Evolutionary conservation across 345 rosid genomes (phyloP).

Genomic region (Excoecaria cochinchinensis): DNA sequence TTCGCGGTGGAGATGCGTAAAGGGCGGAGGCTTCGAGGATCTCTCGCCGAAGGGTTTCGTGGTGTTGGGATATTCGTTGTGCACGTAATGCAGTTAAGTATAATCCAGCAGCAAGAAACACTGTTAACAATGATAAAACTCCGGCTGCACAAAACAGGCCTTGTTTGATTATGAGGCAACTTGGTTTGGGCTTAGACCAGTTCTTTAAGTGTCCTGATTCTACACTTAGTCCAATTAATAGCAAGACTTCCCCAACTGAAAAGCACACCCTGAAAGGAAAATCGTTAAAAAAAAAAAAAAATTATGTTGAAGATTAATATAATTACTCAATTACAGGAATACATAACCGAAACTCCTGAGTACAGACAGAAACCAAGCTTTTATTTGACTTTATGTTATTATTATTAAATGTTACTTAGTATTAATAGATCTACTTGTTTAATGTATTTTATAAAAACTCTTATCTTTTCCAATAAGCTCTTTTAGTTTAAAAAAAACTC

Average conservation of each 20-base stretch:
- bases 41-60: slow-evolving; percentile 47
- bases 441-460: too few relatives aligned
- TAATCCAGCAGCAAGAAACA: slow-evolving; percentile 63
- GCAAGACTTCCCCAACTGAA: slow-evolving; percentile 67
- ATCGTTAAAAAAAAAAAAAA: background rate
- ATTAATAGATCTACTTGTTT: too few relatives aligned
- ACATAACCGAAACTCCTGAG: too few relatives aligned
- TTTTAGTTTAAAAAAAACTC: too few relatives aligned
- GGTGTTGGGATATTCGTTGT: slow-evolving; percentile 48
- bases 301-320: too few relatives aligned
- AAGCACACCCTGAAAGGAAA: slow-evolving; percentile 57
- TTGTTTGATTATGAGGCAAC: slow-evolving; percentile 57
- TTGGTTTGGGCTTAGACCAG: slow-evolving; percentile 72
- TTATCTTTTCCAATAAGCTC: too few relatives aligned
- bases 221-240: slow-evolving; percentile 72
- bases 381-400: too few relatives aligned
- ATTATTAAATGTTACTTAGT: too few relatives aligned
- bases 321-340: too few relatives aligned
- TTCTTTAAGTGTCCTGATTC: slow-evolving; percentile 87
- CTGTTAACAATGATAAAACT: slow-evolving; percentile 57
- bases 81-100: slow-evolving; percentile 77
- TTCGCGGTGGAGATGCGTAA: slow-evolving; percentile 63
- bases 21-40: slow-evolving; percentile 52
- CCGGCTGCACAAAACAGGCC: slow-evolving; percentile 88
- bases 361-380: too few relatives aligned